Conservation (phyloP, 306 rosid species). For the Rosa chinensis region DNA sequence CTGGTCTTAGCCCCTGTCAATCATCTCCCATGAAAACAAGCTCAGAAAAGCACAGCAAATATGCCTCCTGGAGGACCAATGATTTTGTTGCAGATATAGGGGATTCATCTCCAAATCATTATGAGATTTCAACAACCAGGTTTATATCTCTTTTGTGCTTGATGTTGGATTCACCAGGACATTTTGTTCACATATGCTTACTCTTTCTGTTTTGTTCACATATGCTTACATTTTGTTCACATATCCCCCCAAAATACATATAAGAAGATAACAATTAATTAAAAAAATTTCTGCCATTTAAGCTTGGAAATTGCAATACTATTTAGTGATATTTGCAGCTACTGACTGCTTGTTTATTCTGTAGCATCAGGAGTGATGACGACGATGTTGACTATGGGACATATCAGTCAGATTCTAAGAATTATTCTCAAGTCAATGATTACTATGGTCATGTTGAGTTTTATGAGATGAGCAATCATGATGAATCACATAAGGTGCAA, state of each 20-base stretch:
- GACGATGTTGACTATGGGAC: constrained; percentile 53
- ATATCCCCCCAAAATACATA: neutral
- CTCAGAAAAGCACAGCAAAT: constrained; percentile 40
- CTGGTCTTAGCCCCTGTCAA: constrained; percentile 45
- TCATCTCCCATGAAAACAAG: constrained; percentile 47
- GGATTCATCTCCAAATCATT: constrained; percentile 39
- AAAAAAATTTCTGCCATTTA: neutral
- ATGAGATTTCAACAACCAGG: constrained; percentile 52
- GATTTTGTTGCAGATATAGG: constrained; percentile 46
- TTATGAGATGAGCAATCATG: constrained; percentile 53
- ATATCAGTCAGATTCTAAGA: constrained; percentile 54
- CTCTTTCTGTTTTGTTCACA: constrained; percentile 6
- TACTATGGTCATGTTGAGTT: constrained; percentile 55
- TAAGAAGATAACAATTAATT: neutral
- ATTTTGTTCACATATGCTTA: constrained; percentile 16
- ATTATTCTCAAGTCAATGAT: constrained; percentile 51
- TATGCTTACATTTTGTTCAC: constrained; percentile 3
- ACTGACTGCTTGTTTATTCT: constrained; percentile 31
- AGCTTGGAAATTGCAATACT: neutral
- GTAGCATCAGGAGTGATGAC: constrained; percentile 65
- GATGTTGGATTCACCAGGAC: constrained; percentile 20
- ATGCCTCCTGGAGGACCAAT: constrained; percentile 40
- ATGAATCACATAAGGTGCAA: constrained; percentile 48
- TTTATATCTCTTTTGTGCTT: constrained; percentile 20
- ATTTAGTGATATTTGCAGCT: constrained; percentile 11